phyloP scores from a whole-genome alignment of 2,329 filamentous ascomycete genomes.

The Fusarium bactridioides region DNA sequence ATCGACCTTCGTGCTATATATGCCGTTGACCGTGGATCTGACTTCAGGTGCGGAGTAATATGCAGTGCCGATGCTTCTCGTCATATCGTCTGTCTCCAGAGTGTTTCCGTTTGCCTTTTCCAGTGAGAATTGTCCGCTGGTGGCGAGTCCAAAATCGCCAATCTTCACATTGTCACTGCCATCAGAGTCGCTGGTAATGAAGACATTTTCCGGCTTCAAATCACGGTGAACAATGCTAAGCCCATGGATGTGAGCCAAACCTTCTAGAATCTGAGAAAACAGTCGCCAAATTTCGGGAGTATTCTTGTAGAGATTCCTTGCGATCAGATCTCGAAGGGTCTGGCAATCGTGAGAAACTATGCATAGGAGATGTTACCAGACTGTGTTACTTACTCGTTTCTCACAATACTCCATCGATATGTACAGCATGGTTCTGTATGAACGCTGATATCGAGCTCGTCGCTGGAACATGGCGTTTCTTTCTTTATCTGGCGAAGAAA shows the following conservation, averaged over 20 bases:
- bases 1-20: constrained; percentile 94
- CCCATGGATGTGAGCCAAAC: constrained; percentile 86
- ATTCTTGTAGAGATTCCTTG: constrained; percentile 76
- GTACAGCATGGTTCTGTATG: constrained; percentile 80
- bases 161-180: constrained; percentile 90
- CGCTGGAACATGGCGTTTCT: constrained; percentile 42
- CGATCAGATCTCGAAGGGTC: constrained; percentile 89
- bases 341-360: constrained; percentile 25
- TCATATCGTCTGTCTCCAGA: constrained; percentile 69
- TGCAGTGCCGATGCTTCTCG: constrained; percentile 76
- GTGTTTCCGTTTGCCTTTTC: constrained; percentile 58
- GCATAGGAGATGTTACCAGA: no score
- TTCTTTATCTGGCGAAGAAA: constrained; percentile 44
- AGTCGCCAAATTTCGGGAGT: constrained; percentile 85
- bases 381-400: constrained; percentile 67
- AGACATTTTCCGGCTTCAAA: constrained; percentile 96
- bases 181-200: constrained; percentile 76
- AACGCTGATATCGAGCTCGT: constrained; percentile 54
- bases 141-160: constrained; percentile 94
- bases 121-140: constrained; percentile 78
- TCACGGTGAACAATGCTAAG: constrained; percentile 95
- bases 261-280: constrained; percentile 90
- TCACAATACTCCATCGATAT: constrained; percentile 99
- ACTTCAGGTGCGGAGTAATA: constrained; percentile 96
- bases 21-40: constrained; percentile 74